Base-by-base conservation (phyloP, 176 grass and related monocot genomes). In the Phoenix roebelenii region DNA sequence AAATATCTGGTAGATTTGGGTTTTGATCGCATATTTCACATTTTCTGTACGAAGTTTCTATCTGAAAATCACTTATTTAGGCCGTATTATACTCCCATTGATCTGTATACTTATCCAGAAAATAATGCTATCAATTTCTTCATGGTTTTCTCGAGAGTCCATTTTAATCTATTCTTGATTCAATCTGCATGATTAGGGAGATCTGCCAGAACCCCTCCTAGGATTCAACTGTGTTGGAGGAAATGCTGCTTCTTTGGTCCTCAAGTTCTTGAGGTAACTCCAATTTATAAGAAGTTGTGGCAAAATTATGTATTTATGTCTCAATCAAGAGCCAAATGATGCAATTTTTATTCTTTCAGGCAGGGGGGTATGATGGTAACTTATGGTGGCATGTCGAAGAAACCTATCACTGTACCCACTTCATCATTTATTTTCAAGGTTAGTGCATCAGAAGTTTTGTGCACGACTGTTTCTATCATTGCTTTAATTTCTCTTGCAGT, bases 341-440 rank as follows among this genome's bases (percentile, higher is more conserved):
- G 35, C 35, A 44, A 22, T 35, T 23, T 68, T 55, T 68, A 0
- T 22, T 73, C 18, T 65, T 58, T 6, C 59, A 96, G 91, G 80
- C 86, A 82, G 77, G 83, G 86, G 50, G 80, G 86, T 66, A 96
- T 86, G 19, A 96, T 96, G 91, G 80, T 96, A 67, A 96, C 91
- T 63, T 96, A 96, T 59, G 91, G 91, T 60, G 91, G 91, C 73
- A 96, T 96, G 91, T 96, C 91, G 44, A 96, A 85, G 65, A 79
- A 76, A 82, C 91, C 91, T 77, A 75, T 96, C 12, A 87, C 72
- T 67, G 80, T 84, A 66, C 76, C 91, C 7, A 87, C 91, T 77
- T 90, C 91, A 62, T 87, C 80, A 39, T 96, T 90, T 71, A 96
- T 96, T 68, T 96, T 96, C 63, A 96, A 96, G 91, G 91, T 88